Evolutionary conservation across 1,284 basidiomycete species (phyloP).

Genomic region (Ceratobasidium sp.): DNA sequence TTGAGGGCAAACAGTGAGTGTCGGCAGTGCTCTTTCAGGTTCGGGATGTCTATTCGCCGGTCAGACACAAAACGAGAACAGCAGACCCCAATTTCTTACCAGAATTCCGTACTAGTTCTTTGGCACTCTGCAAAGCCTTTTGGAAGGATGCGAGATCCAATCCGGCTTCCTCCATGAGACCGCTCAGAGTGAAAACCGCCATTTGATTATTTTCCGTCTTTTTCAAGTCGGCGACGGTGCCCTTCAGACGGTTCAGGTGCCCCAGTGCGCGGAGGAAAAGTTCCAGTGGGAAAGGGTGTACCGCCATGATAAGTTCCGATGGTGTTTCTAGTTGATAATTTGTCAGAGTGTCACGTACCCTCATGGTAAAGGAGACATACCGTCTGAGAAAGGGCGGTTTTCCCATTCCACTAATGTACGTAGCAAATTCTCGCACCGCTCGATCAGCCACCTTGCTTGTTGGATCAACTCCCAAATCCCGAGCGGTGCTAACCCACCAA

Average conservation of each 20-base stretch:
- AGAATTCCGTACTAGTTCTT: slow-evolving; percentile 23
- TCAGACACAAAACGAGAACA: background rate
- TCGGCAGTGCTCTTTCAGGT: slow-evolving; percentile 23
- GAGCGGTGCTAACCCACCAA: slow-evolving; percentile 4
- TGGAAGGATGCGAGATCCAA: slow-evolving; percentile 11
- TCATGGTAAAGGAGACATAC: slow-evolving; percentile 1
- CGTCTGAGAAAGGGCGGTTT: slow-evolving; percentile 27
- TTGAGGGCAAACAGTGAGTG: slow-evolving; percentile 32
- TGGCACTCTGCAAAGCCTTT: slow-evolving; percentile 27
- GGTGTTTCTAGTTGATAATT: slow-evolving; percentile 16
- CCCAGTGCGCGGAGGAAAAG: slow-evolving; percentile 7
- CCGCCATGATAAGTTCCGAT: slow-evolving; percentile 26
- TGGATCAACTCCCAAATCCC: slow-evolving; percentile 42
- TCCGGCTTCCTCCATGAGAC: slow-evolving; percentile 31
- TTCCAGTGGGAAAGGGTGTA: slow-evolving; percentile 35
- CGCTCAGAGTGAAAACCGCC: slow-evolving; percentile 25
- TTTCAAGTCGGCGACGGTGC: slow-evolving; percentile 8
- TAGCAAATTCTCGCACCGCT: slow-evolving; percentile 29
- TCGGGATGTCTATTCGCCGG: slow-evolving; percentile 8
- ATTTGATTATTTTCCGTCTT: slow-evolving; percentile 42
- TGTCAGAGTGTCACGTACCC: background rate
- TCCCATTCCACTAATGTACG: slow-evolving; percentile 41
- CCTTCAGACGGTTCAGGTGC: slow-evolving; percentile 34
- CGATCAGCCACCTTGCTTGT: slow-evolving; percentile 31
- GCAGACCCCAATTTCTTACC: background rate